Percentiles rank a stretch among this genome's conserved stretches.
Evolutionary conservation across 177 flowering plant species (phyloP).

Genomic region (Vitis hybrid): DNA sequence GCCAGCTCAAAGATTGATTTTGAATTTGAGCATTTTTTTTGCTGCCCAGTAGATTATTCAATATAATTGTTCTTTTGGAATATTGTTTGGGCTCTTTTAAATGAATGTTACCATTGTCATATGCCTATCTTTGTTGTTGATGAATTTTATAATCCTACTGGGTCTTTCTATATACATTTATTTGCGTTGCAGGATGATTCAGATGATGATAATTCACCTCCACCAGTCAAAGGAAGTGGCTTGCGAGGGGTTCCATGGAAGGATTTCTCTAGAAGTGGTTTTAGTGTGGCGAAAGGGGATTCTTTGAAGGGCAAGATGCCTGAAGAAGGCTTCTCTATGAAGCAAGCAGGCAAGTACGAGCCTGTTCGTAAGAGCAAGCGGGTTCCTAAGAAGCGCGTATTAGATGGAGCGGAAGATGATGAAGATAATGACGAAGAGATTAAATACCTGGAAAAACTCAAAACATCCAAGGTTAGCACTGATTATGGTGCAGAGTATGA

Average conservation of each 20-base stretch:
- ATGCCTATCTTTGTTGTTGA: too few species aligned
- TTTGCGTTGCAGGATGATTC: conserved; percentile 35
- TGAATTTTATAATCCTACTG: not conserved
- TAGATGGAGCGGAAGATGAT: conserved; percentile 24
- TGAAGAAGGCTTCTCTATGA: conserved; percentile 3
- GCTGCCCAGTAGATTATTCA: too few species aligned
- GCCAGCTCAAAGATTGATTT: too few species aligned
- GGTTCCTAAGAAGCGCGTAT: conserved; percentile 24
- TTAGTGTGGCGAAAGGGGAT: conserved; percentile 34
- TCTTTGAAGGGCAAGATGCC: conserved; percentile 24
- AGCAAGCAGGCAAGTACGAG: conserved; percentile 5
- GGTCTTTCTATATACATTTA: conserved; percentile 1
- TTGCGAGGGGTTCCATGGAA: conserved; percentile 36
- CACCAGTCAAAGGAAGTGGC: conserved; percentile 11
- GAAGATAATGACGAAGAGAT: conserved; percentile 76
- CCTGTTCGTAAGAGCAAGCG: conserved; percentile 28
- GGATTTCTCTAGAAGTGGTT: conserved; percentile 49
- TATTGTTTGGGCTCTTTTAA: too few species aligned
- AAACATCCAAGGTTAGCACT: conserved; percentile 29
- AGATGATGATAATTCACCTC: conserved; percentile 22
- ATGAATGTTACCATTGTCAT: too few species aligned
- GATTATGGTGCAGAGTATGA: conserved; percentile 34
- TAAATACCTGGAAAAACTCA: conserved; percentile 62
- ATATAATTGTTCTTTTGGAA: too few species aligned
- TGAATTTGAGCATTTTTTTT: too few species aligned